phyloP scores from a whole-genome alignment of 2,329 filamentous ascomycete genomes.

The Ophiostoma triangulosporum region DNA sequence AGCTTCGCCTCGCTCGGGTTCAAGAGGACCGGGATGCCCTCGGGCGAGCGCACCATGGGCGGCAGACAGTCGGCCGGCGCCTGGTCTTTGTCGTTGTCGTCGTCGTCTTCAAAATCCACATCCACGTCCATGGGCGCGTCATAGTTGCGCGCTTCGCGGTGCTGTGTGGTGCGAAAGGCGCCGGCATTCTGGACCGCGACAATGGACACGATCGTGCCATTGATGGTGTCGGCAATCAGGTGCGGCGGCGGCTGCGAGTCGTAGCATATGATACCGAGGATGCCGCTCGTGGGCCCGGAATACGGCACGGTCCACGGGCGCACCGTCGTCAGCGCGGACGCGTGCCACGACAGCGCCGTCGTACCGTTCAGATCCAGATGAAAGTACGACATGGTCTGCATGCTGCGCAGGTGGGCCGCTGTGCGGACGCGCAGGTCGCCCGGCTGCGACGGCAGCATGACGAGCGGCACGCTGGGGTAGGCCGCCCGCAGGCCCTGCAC shows the following conservation, averaged over 20 bases:
- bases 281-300: slow-evolving; percentile 31
- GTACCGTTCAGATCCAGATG: slow-evolving; percentile 29
- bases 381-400: slow-evolving; percentile 74
- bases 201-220: slow-evolving; percentile 56
- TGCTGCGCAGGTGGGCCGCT: slow-evolving; percentile 51
- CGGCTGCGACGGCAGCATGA: slow-evolving; percentile 44
- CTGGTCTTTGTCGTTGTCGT: not conserved
- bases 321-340: slow-evolving; percentile 39
- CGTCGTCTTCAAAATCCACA: not conserved
- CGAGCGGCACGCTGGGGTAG: slow-evolving; percentile 27
- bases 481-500: slow-evolving; percentile 37
- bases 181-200: slow-evolving; percentile 43
- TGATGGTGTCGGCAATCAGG: slow-evolving; percentile 50
- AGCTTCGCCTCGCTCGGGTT: slow-evolving; percentile 40
- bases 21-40: slow-evolving; percentile 49
- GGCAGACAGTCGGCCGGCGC: slow-evolving; percentile 29
- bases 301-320: slow-evolving; percentile 53
- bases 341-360: slow-evolving; percentile 30
- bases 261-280: slow-evolving; percentile 55
- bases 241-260: slow-evolving; percentile 47
- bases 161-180: slow-evolving; percentile 26
- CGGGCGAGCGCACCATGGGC: slow-evolving; percentile 28
- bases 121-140: not conserved
- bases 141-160: not conserved
- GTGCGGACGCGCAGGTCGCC: slow-evolving; percentile 44